These are phyloP conservation scores for Salix brachista DNA, from an alignment of 345 rosid species.

Conservation along the genomic window DNA sequence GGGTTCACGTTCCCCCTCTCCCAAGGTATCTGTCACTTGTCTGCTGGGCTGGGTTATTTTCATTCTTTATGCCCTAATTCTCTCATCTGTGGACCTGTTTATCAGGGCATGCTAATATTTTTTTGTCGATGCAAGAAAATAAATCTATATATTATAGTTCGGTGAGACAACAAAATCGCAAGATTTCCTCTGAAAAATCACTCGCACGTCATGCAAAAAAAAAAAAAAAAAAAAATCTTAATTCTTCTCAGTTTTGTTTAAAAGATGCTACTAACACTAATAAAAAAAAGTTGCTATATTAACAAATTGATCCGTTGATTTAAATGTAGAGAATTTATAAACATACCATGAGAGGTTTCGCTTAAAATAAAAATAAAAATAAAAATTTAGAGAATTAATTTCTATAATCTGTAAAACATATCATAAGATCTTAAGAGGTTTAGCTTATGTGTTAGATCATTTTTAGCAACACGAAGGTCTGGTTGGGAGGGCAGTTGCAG, in stretches of 20 bases:
- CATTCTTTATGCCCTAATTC: not conserved
- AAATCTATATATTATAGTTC: not conserved
- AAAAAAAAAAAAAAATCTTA: too few relatives aligned
- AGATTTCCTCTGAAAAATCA: not conserved
- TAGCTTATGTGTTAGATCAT: not conserved
- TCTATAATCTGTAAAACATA: not conserved
- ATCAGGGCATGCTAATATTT: not conserved
- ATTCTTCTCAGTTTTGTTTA: too few relatives aligned
- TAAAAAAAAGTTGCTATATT: too few relatives aligned
- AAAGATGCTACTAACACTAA: not conserved
- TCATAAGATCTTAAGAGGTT: not conserved
- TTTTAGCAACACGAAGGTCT: too few relatives aligned
- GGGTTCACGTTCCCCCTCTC: not conserved
- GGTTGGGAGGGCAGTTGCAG: too few relatives aligned
- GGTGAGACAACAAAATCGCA: not conserved
- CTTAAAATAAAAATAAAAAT: too few relatives aligned
- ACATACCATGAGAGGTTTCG: too few relatives aligned
- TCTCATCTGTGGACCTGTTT: not conserved
- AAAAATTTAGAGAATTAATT: too few relatives aligned
- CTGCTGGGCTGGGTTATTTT: not conserved
- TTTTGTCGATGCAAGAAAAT: too few relatives aligned
- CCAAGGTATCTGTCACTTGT: not conserved
- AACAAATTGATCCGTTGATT: too few relatives aligned
- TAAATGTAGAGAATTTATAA: too few relatives aligned
- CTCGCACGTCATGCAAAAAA: too few relatives aligned